A percentile compares a stretch with the other conserved stretches of the same genome.
Evolutionary conservation across 2,329 filamentous ascomycete species (phyloP).

Genomic region (Tolypocladium nubicola): DNA sequence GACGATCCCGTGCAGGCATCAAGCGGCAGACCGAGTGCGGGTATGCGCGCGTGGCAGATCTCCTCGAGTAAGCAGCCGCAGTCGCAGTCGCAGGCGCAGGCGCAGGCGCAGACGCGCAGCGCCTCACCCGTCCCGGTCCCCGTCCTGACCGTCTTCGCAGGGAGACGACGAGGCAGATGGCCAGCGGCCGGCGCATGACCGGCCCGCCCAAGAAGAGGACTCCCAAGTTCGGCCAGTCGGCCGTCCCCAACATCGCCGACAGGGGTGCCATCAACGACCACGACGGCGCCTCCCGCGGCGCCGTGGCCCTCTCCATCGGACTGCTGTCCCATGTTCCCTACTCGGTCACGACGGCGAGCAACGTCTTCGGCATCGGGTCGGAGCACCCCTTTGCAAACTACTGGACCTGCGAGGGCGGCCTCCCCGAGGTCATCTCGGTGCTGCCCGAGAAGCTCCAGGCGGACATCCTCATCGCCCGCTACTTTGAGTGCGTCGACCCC

Average conservation of each 20-base stretch:
- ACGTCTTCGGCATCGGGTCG: constrained; percentile 71
- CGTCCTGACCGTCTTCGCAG: constrained; percentile 21
- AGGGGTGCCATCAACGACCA: constrained; percentile 35
- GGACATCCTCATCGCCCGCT: constrained; percentile 54
- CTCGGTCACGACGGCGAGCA: constrained; percentile 58
- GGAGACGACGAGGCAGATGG: constrained; percentile 44
- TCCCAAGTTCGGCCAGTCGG: constrained; percentile 23
- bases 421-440: constrained; percentile 65
- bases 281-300: constrained; percentile 34
- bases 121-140: no score
- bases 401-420: constrained; percentile 69
- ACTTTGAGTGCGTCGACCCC: constrained; percentile 65
- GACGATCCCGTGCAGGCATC: constrained; percentile 42
- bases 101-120: no score
- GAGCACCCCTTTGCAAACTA: constrained; percentile 77
- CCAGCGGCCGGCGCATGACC: constrained; percentile 45
- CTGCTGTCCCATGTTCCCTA: constrained; percentile 65
- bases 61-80: constrained; percentile 59
- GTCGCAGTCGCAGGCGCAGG: no score
- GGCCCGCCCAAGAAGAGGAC: constrained; percentile 45
- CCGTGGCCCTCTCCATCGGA: constrained; percentile 45
- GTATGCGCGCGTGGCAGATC: constrained; percentile 67
- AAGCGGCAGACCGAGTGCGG: constrained; percentile 67
- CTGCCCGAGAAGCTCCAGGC: constrained; percentile 67
- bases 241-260: constrained; percentile 46